Evolutionary conservation across 2,329 filamentous ascomycete genomes (phyloP), one percentile per base, ranked within the genome.

Genomic region (Herpomyces periplanetae): DNA sequence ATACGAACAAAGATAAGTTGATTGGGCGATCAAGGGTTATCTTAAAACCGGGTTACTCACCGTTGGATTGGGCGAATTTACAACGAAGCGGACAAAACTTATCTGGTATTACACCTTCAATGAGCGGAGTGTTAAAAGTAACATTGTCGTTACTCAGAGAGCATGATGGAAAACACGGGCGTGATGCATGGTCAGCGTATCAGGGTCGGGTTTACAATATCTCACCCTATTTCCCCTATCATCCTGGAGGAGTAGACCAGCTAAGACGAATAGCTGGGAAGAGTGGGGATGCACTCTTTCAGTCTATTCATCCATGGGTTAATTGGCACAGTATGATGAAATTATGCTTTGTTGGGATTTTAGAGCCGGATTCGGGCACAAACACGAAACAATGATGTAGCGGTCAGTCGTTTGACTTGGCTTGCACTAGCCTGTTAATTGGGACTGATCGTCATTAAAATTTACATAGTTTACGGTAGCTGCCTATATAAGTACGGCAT

Each of bases 141-240:
- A 66, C 73, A 4, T 73, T 75, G 1, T 59, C 58, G 3, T 54
- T 68, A 48, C 47, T 96, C 6, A 62, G 60, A 34, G 39, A 44
- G 15, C 58, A 69, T 39, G 84, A 65, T 15, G 75, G 75, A 0
- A 55, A 75, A 12, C 65, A 63, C 33, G 69, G 69, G 5, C 59
- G 52, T 25, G 66, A 85, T 30, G 69, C 73, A 1, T 96, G 80
- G 80, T 84, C 64, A 24, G 65, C 57, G 1, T 60, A 85, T 24
- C 62, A 68, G 24, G 73, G 75, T 1, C 64, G 65, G 31, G 75
- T 91, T 11, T 96, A 91, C 41, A 91, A 91, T 32, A 60, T 96
- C 22, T 62, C 61, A 0, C 69, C 75, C 0, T 96, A 91, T 34
- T 35, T 71, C 13, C 58, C 64, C 1, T 96, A 71, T 34, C 80